Conservation (phyloP, 1,284 basidiomycete species). For the Ganoderma lucidum region DNA sequence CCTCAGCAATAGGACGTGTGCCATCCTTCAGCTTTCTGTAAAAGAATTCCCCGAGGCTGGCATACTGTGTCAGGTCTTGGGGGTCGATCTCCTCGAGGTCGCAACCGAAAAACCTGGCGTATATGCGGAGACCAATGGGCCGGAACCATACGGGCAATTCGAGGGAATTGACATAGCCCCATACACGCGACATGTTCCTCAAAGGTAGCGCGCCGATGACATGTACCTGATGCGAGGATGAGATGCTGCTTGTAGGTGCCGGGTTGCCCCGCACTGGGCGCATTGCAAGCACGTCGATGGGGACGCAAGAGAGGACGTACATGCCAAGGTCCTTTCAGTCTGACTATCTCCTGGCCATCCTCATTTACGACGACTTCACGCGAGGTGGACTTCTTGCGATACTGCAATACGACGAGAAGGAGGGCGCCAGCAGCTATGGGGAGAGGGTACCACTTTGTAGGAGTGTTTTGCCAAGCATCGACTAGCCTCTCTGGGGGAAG, state of each 20-base stretch:
- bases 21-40: slow-evolving; percentile 90
- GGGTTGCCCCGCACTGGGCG: background rate
- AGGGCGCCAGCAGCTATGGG: slow-evolving; percentile 92
- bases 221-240: slow-evolving; percentile 72
- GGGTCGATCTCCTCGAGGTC: slow-evolving; percentile 92
- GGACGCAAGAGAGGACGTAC: slow-evolving; percentile 54
- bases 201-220: slow-evolving; percentile 95
- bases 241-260: background rate
- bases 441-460: slow-evolving; percentile 95
- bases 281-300: background rate
- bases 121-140: slow-evolving; percentile 87
- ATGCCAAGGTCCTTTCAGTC: slow-evolving; percentile 94
- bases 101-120: slow-evolving; percentile 91
- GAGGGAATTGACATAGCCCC: slow-evolving; percentile 95
- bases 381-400: slow-evolving; percentile 64
- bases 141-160: slow-evolving; percentile 96
- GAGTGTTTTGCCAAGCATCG: slow-evolving; percentile 87
- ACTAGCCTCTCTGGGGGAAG: slow-evolving; percentile 52
- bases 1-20: slow-evolving; percentile 81
- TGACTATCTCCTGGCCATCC: slow-evolving; percentile 74
- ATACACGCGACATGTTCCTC: slow-evolving; percentile 92
- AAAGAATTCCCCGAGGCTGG: slow-evolving; percentile 93
- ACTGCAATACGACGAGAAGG: slow-evolving; percentile 86
- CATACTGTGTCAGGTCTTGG: slow-evolving; percentile 81
- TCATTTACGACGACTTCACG: slow-evolving; percentile 80